These are phyloP conservation scores for Termitomyces sp. DNA, from an alignment of 768 basidiomycete genomes.

Conservation along the genomic window DNA sequence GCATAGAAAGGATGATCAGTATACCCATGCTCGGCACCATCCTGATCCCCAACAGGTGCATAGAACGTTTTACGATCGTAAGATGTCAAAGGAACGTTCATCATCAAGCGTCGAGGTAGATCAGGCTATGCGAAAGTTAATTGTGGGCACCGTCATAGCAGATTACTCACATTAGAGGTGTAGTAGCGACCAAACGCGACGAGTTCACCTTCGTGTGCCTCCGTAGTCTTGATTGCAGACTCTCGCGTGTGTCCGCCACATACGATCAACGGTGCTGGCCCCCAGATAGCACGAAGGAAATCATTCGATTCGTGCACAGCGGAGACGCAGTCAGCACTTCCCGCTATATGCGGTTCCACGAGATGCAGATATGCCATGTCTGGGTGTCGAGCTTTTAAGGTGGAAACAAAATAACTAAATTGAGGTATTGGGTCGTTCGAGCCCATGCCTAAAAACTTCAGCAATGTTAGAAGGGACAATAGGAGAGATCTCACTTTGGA, in stretches of 20 bases:
- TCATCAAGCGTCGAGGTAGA: neutral
- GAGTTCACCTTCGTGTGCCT: constrained; percentile 20
- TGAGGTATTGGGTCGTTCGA: constrained; percentile 51
- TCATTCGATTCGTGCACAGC: constrained; percentile 28
- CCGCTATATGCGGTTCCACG: constrained; percentile 30
- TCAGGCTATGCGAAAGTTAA: neutral
- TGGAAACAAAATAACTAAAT: constrained; percentile 42
- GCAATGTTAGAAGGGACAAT: neutral
- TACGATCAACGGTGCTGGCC: constrained; percentile 28
- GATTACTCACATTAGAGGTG: constrained; percentile 23
- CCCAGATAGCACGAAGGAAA: constrained; percentile 44
- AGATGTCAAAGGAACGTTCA: neutral
- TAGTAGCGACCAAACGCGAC: constrained; percentile 25
- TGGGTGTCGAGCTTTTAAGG: constrained; percentile 33
- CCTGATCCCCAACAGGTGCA: neutral
- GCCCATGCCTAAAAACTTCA: constrained; percentile 33
- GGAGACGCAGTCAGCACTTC: constrained; percentile 7
- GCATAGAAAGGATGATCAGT: neutral
- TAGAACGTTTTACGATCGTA: constrained; percentile 1
- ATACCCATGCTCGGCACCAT: neutral
- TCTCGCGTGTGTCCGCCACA: constrained; percentile 40
- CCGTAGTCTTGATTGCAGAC: constrained; percentile 28
- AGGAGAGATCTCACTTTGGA: neutral
- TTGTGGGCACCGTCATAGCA: neutral
- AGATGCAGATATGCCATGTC: constrained; percentile 48